Base-by-base conservation (phyloP, 108 stramenopile species). In the Discostella pseudostelligera region DNA sequence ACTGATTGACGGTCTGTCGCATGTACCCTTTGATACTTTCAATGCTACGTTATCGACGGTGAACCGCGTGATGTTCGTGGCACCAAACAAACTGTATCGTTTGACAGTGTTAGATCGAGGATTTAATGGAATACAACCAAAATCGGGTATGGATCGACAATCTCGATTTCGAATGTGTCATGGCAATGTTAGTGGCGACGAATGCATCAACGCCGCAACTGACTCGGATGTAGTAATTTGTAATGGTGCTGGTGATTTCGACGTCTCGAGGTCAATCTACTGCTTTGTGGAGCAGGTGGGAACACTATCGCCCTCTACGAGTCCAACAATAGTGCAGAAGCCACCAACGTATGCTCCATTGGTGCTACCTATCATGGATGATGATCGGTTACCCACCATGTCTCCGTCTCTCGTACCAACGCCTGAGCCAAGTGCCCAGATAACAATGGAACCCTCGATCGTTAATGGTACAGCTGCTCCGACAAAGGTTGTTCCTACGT, bases 81-180 rank as follows among this genome's bases (percentile, higher is more conserved):
- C 36, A 10, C 65, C 59, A 6, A 35, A 51, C n/a, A 29, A 56
- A 37, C 58, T 36, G 20, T 74, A 74, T 46, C 44, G 46, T 47
- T 45, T 74, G 6, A 67, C 73, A 3, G 6, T 74, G 5, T 25
- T 74, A 37, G 73, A 74, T 56, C 28, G 60, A 10, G 35, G 45
- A 0, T 44, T 17, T 0, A 48, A 57, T 26, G 66, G 66, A 19
- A 47, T 62, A 35, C n/a, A 24, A 22, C 11, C 37, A 45, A 35
- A 28, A 29, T 28, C 35, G 5, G 14, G 29, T 16, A 13, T 2
- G 29, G 21, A 25, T 24, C 20, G 13, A 29, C 26, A 39, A 11
- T 46, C 65, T 13, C 60, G 44, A 14, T 67, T 67, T 24, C 63
- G 73, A 29, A 32, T 74, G n/a, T 74, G 73, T 39, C 55, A 67